Percentiles rank a stretch among this genome's conserved stretches.
Conservation (phyloP, 441 rosid genomes). For the Kokia cookei region DNA sequence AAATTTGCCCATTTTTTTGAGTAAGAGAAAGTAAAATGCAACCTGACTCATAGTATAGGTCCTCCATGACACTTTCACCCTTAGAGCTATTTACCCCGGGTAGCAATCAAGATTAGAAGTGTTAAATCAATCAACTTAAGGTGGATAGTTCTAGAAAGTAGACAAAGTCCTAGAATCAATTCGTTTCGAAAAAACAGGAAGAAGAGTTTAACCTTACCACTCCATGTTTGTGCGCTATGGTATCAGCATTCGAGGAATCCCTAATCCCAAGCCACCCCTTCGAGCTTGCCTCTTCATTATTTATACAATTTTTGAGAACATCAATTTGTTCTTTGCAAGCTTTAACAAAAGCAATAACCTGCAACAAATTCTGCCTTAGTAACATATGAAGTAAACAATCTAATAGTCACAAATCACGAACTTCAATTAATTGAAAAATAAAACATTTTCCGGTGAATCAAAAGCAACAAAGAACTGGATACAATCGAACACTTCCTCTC, state of each 20-base stretch:
- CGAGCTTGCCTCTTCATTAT: conserved; percentile 57
- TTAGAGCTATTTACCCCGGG: neutral
- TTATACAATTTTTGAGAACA: conserved; percentile 67
- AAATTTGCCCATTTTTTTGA: too few species aligned
- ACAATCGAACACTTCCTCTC: neutral
- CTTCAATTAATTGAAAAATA: neutral
- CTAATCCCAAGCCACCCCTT: conserved; percentile 80
- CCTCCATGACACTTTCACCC: too few species aligned
- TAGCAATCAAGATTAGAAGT: neutral
- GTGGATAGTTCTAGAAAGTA: neutral
- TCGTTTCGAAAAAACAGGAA: conserved; percentile 1
- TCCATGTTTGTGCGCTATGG: conserved; percentile 90
- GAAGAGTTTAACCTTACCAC: conserved; percentile 54
- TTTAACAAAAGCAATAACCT: conserved; percentile 82
- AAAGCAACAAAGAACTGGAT: neutral
- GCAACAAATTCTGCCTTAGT: conserved; percentile 11
- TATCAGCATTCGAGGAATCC: conserved; percentile 64
- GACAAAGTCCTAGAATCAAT: neutral
- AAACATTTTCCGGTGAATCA: neutral
- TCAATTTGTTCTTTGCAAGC: conserved; percentile 90
- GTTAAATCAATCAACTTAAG: neutral
- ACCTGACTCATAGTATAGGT: too few species aligned
- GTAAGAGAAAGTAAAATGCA: too few species aligned
- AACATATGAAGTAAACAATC: conserved; percentile 2
- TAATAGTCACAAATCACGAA: neutral